Conservation (phyloP, 306 rosid species). For the Dalbergia cultrata region DNA sequence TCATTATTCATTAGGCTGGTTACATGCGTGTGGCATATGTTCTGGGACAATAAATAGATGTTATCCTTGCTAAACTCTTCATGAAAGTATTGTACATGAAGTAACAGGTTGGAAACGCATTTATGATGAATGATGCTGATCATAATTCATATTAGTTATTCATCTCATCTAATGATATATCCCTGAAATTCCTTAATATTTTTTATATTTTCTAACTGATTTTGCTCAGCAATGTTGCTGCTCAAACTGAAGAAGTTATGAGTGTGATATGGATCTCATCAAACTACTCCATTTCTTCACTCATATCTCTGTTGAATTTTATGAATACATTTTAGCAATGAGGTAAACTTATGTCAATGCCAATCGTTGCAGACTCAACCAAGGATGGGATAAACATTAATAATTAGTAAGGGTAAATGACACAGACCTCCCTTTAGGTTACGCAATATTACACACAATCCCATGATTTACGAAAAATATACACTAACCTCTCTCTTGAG, state of each 20-base stretch:
- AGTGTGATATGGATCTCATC: slow-evolving; percentile 18
- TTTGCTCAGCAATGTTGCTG: slow-evolving; percentile 29
- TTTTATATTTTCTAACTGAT: not conserved
- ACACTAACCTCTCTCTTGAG: too few relatives aligned
- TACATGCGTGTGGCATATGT: slow-evolving; percentile 16
- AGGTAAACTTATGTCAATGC: not conserved
- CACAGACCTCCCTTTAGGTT: too few relatives aligned
- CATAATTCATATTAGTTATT: not conserved
- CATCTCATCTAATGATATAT: not conserved
- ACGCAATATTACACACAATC: too few relatives aligned
- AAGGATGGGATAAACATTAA: slow-evolving; percentile 9
- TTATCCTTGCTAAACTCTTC: not conserved
- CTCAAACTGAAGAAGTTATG: slow-evolving; percentile 20
- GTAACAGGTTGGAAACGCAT: slow-evolving; percentile 18
- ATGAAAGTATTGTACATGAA: not conserved
- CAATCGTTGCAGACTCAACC: slow-evolving; percentile 1
- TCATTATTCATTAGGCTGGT: slow-evolving; percentile 20
- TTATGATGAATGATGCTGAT: slow-evolving; percentile 32
- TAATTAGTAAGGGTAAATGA: not conserved
- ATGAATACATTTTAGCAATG: not conserved
- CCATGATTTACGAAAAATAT: too few relatives aligned
- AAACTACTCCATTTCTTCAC: slow-evolving; percentile 10
- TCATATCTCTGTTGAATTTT: not conserved
- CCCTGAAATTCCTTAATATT: slow-evolving; percentile 24
- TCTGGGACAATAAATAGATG: slow-evolving; percentile 7